Conservation (phyloP, 257 asterid species). For the Solanum lycopersicoides region DNA sequence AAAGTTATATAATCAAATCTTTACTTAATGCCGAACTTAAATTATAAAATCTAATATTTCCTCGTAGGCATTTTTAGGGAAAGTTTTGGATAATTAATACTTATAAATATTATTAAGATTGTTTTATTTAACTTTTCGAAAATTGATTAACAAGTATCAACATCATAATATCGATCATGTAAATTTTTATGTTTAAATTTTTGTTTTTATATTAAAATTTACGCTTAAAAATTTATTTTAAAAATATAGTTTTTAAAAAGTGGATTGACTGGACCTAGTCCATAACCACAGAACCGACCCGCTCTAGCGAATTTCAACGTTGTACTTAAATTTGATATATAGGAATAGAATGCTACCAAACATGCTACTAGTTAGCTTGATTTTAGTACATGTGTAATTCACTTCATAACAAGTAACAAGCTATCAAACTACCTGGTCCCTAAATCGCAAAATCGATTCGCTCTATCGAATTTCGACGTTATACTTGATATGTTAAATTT, state of each 20-base stretch:
- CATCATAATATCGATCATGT: background rate
- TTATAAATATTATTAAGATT: background rate
- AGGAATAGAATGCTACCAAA: background rate
- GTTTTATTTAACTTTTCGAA: background rate
- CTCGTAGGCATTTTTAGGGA: background rate
- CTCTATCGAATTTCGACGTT: too few species aligned
- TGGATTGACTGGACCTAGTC: too few species aligned
- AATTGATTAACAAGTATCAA: background rate
- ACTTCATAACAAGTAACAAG: background rate
- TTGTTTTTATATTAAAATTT: too few species aligned
- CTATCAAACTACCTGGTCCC: too few species aligned
- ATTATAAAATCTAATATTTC: too few species aligned
- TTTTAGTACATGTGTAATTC: background rate
- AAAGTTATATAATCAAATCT: background rate
- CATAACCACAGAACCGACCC: background rate
- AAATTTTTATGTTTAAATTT: too few species aligned
- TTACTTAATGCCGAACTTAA: too few species aligned
- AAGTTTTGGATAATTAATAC: background rate
- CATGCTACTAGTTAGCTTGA: background rate
- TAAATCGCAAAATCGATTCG: too few species aligned
- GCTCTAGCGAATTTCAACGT: background rate
- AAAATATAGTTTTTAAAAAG: too few species aligned
- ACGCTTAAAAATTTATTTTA: too few species aligned
- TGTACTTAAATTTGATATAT: background rate
- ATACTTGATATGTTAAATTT: too few species aligned